phyloP scores from a whole-genome alignment of 768 basidiomycete genomes.

The Hirschioporus abietinus region DNA sequence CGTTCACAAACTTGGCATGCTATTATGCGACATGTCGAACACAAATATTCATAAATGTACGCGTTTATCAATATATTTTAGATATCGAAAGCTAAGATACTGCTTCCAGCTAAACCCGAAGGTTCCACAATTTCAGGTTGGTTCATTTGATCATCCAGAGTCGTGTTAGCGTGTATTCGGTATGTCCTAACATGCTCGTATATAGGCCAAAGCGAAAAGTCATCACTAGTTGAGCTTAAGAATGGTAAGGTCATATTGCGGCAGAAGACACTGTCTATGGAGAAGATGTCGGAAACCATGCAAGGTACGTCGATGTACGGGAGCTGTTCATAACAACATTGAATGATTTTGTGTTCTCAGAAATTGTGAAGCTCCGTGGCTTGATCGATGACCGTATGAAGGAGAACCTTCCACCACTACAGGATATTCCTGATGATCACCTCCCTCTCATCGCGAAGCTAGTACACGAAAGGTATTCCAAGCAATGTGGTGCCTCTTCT shows the following conservation, averaged over 20 bases:
- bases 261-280: conserved; percentile 69
- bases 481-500: background rate
- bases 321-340: conserved; percentile 9
- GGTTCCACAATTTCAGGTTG: background rate
- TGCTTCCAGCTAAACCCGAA: background rate
- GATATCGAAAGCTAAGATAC: background rate
- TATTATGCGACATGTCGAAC: conserved; percentile 33
- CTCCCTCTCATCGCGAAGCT: conserved; percentile 75
- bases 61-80: conserved; percentile 1
- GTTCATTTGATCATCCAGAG: background rate
- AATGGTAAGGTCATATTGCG: conserved; percentile 73
- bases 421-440: conserved; percentile 60
- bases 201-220: conserved; percentile 35
- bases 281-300: conserved; percentile 77
- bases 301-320: conserved; percentile 47
- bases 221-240: conserved; percentile 55
- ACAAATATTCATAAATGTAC: conserved; percentile 32
- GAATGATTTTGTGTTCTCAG: conserved; percentile 29
- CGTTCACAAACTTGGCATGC: conserved; percentile 20
- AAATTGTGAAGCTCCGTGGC: conserved; percentile 72
- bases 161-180: background rate
- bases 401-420: conserved; percentile 44
- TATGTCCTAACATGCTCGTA: background rate
- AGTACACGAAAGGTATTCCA: conserved; percentile 73
- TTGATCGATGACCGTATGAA: conserved; percentile 56